phyloP scores from a whole-genome alignment of 148 eudicot genomes.

The Chenopodium berlandieri region DNA sequence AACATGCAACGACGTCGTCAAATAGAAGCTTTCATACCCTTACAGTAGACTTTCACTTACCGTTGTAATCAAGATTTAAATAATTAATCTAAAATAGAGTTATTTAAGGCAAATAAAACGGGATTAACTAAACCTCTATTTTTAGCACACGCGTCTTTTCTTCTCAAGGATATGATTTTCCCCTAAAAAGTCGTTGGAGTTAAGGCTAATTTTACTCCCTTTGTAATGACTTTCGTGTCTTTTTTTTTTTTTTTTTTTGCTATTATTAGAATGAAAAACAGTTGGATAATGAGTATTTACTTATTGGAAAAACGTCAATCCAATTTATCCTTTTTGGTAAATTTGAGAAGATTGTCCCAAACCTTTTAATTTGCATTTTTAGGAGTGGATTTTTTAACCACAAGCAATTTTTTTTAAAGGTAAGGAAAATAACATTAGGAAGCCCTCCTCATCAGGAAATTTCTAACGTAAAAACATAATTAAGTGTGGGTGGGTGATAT shows the following conservation, averaged over 20 bases:
- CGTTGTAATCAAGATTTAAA: conserved; percentile 20
- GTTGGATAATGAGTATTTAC: no score
- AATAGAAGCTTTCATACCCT: not conserved
- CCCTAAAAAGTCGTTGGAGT: conserved; percentile 15
- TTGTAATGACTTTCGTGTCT: not conserved
- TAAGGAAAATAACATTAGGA: no score
- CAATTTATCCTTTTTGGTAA: no score
- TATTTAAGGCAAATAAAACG: not conserved
- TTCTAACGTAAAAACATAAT: no score
- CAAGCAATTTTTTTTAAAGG: no score
- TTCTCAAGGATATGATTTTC: not conserved
- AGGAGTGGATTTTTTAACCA: no score
- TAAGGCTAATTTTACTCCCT: conserved; percentile 25
- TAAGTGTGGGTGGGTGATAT: no score
- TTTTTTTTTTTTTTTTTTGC: not conserved
- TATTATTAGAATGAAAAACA: not conserved
- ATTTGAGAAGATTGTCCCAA: no score
- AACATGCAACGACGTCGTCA: not conserved
- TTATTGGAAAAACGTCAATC: no score
- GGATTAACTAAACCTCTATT: not conserved
- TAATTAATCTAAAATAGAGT: not conserved
- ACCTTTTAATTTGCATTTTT: no score
- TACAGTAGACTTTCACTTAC: not conserved
- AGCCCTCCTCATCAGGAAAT: no score
- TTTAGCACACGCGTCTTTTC: conserved; percentile 14